Evolutionary conservation across 2,329 filamentous ascomycete genomes (phyloP).

Genomic region (Fusarium domesticum): DNA sequence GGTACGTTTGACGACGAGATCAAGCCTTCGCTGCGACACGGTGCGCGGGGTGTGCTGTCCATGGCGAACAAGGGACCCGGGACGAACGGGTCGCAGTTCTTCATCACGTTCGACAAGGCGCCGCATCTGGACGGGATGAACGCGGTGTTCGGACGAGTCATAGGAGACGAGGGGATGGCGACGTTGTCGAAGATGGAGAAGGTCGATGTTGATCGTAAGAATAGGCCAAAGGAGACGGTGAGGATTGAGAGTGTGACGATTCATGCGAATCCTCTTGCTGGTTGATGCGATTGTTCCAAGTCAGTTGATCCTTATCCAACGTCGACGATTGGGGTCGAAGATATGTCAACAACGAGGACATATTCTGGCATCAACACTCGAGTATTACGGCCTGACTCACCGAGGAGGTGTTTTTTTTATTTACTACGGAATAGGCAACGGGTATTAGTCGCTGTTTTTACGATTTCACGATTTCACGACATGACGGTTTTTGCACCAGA

Average conservation of each 20-base stretch:
- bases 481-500: no score
- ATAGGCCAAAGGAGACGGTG: slow-evolving; percentile 63
- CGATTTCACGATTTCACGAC: not conserved
- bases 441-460: no score
- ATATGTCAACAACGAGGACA: no score
- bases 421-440: no score
- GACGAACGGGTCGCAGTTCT: slow-evolving; percentile 79
- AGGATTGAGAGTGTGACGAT: slow-evolving; percentile 68
- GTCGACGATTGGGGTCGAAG: no score
- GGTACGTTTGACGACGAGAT: slow-evolving; percentile 78
- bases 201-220: slow-evolving; percentile 74
- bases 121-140: slow-evolving; percentile 81
- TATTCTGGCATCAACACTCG: no score
- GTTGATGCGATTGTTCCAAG: slow-evolving; percentile 41
- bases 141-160: slow-evolving; percentile 75
- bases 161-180: slow-evolving; percentile 60
- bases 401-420: no score
- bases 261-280: slow-evolving; percentile 76
- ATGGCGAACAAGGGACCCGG: slow-evolving; percentile 77
- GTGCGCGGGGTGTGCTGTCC: slow-evolving; percentile 65
- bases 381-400: no score
- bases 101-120: slow-evolving; percentile 72
- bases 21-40: slow-evolving; percentile 65
- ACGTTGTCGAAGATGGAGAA: slow-evolving; percentile 70
- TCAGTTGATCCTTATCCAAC: no score